Percentiles rank a stretch among this genome's conserved stretches.
Evolutionary conservation across 345 rosid species (phyloP).

Genomic region (Eucalyptus pauciflora): DNA sequence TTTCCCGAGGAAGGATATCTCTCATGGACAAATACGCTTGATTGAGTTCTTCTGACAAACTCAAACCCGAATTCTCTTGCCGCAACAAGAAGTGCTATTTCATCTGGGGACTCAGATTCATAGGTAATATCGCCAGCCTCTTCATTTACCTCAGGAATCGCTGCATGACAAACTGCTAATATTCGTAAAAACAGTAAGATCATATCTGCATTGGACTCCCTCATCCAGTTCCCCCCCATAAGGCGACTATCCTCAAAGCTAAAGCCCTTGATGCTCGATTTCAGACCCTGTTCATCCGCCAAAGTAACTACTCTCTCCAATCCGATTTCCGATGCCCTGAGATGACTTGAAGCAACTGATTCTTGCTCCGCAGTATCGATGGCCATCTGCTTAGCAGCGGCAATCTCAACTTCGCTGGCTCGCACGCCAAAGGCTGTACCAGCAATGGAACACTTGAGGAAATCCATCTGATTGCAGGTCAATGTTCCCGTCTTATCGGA

Average conservation of each 20-base stretch:
- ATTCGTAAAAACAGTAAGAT: conserved; percentile 62
- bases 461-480: conserved; percentile 98
- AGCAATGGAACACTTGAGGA: conserved; percentile 86
- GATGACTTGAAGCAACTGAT: conserved; percentile 15
- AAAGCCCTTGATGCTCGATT: conserved; percentile 60
- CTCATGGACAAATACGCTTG: conserved; percentile 69
- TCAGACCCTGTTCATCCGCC: conserved; percentile 22
- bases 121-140: conserved; percentile 57
- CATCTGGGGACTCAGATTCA: conserved; percentile 99
- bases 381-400: conserved; percentile 80
- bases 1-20: conserved; percentile 36
- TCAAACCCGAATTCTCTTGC: conserved; percentile 98
- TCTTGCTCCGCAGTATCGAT: conserved; percentile 61
- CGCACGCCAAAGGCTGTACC: conserved; percentile 68
- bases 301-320: conserved; percentile 44
- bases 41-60: conserved; percentile 74
- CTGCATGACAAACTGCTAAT: conserved; percentile 89
- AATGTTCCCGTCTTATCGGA: conserved; percentile 96
- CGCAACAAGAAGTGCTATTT: conserved; percentile 89
- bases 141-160: conserved; percentile 87
- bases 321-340: conserved; percentile 47
- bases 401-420: conserved; percentile 78
- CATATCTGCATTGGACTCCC: conserved; percentile 50
- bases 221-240: conserved; percentile 74
- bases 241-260: conserved; percentile 80